phyloP scores from a whole-genome alignment of 2,329 filamentous ascomycete genomes.

The Ophiostoma novo-ulmi region DNA sequence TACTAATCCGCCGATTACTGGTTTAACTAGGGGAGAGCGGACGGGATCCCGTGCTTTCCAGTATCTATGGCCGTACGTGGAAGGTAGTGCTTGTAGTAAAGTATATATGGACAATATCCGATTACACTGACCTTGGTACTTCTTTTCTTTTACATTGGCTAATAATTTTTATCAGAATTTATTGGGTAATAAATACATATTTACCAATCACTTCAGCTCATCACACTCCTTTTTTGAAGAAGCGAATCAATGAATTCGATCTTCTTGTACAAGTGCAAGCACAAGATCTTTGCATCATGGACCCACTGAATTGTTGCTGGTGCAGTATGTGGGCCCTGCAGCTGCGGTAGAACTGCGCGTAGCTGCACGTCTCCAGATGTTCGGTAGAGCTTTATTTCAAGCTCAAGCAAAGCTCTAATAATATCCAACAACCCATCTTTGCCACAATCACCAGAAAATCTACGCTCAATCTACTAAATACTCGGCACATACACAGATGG shows the following conservation, averaged over 20 bases:
- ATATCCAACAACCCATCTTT: not conserved
- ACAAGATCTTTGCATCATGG: not conserved
- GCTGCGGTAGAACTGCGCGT: not conserved
- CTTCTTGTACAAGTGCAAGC: not conserved
- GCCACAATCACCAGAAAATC: not conserved
- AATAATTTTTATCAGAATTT: too few relatives aligned
- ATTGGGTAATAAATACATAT: too few relatives aligned
- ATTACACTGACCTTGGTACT: too few relatives aligned
- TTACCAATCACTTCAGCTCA: too few relatives aligned
- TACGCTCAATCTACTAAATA: not conserved
- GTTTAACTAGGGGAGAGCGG: not conserved
- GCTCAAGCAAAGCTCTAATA: not conserved
- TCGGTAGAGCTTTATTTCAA: not conserved
- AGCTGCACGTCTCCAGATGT: not conserved
- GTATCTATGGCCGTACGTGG: not conserved
- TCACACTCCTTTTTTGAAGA: too few relatives aligned
- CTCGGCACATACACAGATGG: conserved; percentile 11
- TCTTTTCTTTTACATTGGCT: too few relatives aligned
- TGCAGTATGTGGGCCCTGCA: not conserved
- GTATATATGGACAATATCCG: not conserved
- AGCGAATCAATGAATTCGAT: too few relatives aligned
- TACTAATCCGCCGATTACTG: not conserved
- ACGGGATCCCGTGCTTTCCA: not conserved
- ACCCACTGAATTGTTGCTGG: not conserved
- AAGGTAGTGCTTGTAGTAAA: too few relatives aligned